These are phyloP conservation scores for Jaminaea rosea DNA, from an alignment of 1,284 basidiomycete species.

Conservation along the genomic window DNA sequence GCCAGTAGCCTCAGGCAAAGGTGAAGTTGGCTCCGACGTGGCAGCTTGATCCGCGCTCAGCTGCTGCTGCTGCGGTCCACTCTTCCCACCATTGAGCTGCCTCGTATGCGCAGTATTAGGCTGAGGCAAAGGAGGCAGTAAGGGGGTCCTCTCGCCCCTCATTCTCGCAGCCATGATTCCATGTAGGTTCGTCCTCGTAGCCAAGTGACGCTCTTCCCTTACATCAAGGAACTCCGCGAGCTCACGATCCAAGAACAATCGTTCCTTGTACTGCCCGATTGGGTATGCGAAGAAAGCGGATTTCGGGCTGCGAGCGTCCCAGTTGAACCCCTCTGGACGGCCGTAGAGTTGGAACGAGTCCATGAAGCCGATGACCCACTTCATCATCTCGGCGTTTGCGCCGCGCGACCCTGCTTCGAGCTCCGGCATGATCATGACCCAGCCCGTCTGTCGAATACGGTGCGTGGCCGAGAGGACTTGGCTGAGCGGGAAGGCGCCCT, in stretches of 20 bases:
- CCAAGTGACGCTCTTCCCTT: constrained; percentile 56
- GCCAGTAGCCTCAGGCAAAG: constrained; percentile 9
- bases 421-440: constrained; percentile 49
- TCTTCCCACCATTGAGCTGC: constrained; percentile 2
- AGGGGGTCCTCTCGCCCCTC: constrained; percentile 40
- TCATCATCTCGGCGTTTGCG: constrained; percentile 68
- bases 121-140: constrained; percentile 38
- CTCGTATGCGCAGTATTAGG: constrained; percentile 14
- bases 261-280: constrained; percentile 49
- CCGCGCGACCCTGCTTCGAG: constrained; percentile 57
- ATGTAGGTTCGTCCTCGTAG: constrained; percentile 31
- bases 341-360: constrained; percentile 47
- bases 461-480: constrained; percentile 54
- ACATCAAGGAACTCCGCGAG: constrained; percentile 69
- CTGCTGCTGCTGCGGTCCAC: constrained; percentile 3
- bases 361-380: constrained; percentile 71
- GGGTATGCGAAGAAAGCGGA: constrained; percentile 47
- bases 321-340: constrained; percentile 29
- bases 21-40: not conserved
- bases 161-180: constrained; percentile 45
- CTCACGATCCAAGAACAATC: constrained; percentile 81
- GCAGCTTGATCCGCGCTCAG: constrained; percentile 1
- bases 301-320: constrained; percentile 50
- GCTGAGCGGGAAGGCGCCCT: constrained; percentile 36
- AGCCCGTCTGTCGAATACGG: constrained; percentile 48